phyloP scores from a whole-genome alignment of 345 rosid species.

The Lumnitzera littorea region DNA sequence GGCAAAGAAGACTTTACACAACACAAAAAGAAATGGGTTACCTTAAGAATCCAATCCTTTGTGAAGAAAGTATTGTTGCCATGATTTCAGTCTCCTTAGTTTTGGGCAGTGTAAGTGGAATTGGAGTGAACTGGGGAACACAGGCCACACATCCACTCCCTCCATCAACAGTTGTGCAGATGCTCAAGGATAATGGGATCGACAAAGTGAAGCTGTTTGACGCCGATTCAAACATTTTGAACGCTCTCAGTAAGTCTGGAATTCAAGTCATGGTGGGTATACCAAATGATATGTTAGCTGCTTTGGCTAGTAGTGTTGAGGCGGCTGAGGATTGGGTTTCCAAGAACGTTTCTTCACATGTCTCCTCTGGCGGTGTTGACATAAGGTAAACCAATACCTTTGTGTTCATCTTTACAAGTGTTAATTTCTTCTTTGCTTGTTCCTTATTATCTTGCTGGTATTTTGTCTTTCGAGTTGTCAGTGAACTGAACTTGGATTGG shows the following conservation, averaged over 20 bases:
- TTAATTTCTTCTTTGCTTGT: no score
- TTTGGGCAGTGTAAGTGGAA: no score
- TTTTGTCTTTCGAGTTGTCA: no score
- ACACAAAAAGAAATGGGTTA: no score
- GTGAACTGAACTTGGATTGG: no score
- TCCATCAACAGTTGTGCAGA: conserved; percentile 51
- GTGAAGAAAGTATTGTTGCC: no score
- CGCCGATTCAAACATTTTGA: conserved; percentile 73
- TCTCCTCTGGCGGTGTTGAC: conserved; percentile 56
- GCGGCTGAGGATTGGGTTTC: conserved; percentile 65
- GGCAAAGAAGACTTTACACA: no score
- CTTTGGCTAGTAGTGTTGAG: conserved; percentile 49
- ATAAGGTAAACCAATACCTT: conserved; percentile 35
- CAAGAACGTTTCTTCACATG: conserved; percentile 53
- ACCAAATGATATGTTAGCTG: conserved; percentile 63
- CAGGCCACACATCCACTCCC: conserved; percentile 61
- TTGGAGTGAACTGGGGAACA: conserved; percentile 55
- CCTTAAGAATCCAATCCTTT: no score
- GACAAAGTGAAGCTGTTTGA: conserved; percentile 81
- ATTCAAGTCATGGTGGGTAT: conserved; percentile 93
- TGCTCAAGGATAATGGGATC: conserved; percentile 75
- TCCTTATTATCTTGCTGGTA: no score
- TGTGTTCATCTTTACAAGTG: no score
- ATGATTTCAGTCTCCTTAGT: no score
- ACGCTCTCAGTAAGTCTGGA: conserved; percentile 77